Percentiles rank a stretch among this genome's conserved stretches.
Evolutionary conservation across 129 eudicot genomes (phyloP).

Genomic region (Oenanthe sinensis): DNA sequence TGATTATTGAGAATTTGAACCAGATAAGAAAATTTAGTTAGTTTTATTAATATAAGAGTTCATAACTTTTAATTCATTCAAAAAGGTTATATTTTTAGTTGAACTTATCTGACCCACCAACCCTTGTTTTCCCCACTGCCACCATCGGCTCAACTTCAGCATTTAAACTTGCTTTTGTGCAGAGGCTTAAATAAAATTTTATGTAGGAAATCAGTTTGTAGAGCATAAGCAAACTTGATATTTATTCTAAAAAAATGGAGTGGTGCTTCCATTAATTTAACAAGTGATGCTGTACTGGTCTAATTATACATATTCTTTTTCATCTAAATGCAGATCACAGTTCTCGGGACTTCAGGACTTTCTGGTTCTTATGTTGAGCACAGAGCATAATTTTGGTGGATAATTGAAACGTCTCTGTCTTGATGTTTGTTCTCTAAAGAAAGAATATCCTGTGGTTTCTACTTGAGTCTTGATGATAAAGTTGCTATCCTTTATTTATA

Average conservation of each 20-base stretch:
- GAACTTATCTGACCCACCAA: no score
- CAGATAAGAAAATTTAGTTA: not conserved
- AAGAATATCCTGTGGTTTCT: constrained; percentile 18
- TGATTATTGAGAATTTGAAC: not conserved
- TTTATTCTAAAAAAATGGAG: not conserved
- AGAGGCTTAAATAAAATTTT: not conserved
- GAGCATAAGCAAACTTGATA: not conserved
- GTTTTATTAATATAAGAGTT: not conserved
- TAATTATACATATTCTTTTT: not conserved
- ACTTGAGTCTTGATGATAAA: not conserved
- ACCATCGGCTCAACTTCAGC: not conserved
- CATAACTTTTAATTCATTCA: not conserved
- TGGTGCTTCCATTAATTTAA: not conserved
- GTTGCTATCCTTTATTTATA: not conserved
- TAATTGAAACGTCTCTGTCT: not conserved
- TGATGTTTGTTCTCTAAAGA: constrained; percentile 19
- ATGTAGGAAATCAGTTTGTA: not conserved
- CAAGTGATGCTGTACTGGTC: not conserved
- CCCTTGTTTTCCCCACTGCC: not conserved
- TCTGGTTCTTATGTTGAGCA: constrained; percentile 92
- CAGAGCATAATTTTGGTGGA: constrained; percentile 39
- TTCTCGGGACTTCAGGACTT: constrained; percentile 92
- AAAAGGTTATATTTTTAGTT: no score
- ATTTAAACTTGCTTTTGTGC: not conserved
- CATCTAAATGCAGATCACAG: constrained; percentile 64